Evolutionary conservation across 2,329 filamentous ascomycete genomes (phyloP).

Genomic region (Leptoxyphium fumago): DNA sequence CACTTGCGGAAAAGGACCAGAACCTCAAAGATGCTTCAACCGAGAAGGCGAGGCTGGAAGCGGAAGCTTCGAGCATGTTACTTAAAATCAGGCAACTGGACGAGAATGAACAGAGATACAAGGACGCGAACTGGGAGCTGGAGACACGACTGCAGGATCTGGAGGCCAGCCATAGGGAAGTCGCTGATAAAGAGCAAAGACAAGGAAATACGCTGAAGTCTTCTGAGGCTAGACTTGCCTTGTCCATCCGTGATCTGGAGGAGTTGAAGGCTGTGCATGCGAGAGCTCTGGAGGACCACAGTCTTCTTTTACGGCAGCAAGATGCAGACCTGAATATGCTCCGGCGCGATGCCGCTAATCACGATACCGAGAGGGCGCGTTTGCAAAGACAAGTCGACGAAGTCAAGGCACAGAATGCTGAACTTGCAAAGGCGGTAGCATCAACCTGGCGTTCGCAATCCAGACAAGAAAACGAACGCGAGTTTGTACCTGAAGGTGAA

Average conservation of each 20-base stretch:
- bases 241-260: conserved; percentile 73
- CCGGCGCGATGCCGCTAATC: conserved; percentile 63
- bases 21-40: conserved; percentile 58
- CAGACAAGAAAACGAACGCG: conserved; percentile 12
- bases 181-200: conserved; percentile 69
- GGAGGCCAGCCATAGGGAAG: conserved; percentile 56
- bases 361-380: conserved; percentile 62
- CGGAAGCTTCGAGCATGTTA: conserved; percentile 63
- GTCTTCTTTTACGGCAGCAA: conserved; percentile 61
- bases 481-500: conserved; percentile 48
- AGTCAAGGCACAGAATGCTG: conserved; percentile 73
- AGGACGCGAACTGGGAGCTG: conserved; percentile 96
- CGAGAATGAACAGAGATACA: conserved; percentile 90
- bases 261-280: conserved; percentile 70
- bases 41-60: conserved; percentile 66
- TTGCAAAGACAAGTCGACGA: conserved; percentile 82
- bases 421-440: conserved; percentile 72
- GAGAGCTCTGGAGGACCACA: conserved; percentile 69
- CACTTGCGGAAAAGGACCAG: conserved; percentile 79
- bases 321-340: conserved; percentile 77
- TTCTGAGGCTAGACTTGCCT: conserved; percentile 58
- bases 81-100: conserved; percentile 72
- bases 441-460: conserved; percentile 40
- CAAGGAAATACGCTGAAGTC: conserved; percentile 57
- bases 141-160: conserved; percentile 86